A percentile compares a stretch with the other conserved stretches of the same genome.
Conservation (phyloP, 257 asterid species). For the Eucommia ulmoides region DNA sequence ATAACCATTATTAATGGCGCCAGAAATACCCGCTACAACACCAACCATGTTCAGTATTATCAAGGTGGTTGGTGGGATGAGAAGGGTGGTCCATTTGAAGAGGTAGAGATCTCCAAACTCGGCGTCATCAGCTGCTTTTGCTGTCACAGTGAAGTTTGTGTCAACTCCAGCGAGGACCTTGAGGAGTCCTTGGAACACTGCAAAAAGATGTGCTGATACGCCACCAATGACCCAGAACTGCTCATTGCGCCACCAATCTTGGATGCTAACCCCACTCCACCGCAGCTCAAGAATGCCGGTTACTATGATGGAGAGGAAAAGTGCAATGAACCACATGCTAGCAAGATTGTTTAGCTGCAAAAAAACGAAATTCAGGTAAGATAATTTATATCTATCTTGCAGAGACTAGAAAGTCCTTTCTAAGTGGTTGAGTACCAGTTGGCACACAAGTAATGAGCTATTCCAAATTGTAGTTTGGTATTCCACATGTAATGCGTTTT, state of each 20-base stretch:
- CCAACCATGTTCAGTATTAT: slow-evolving; percentile 74
- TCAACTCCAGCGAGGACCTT: slow-evolving; percentile 77
- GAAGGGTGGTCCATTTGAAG: slow-evolving; percentile 85
- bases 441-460: background rate
- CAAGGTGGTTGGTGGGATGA: slow-evolving; percentile 74
- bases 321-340: slow-evolving; percentile 75
- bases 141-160: slow-evolving; percentile 71
- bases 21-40: slow-evolving; percentile 74
- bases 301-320: slow-evolving; percentile 61
- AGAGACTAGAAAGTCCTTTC: no score
- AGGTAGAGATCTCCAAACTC: slow-evolving; percentile 85
- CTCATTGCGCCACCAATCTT: slow-evolving; percentile 88
- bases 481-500: no score
- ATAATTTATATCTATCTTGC: slow-evolving; percentile 4
- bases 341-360: slow-evolving; percentile 65
- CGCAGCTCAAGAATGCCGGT: slow-evolving; percentile 74
- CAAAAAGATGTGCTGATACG: slow-evolving; percentile 71
- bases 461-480: no score
- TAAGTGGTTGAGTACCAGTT: background rate
- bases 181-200: slow-evolving; percentile 83
- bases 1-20: slow-evolving; percentile 69
- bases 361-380: slow-evolving; percentile 4
- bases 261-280: slow-evolving; percentile 84
- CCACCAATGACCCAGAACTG: slow-evolving; percentile 92
- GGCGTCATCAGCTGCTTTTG: slow-evolving; percentile 57